Percentiles rank a stretch among this genome's conserved stretches.
Evolutionary conservation across 2,329 filamentous ascomycete species (phyloP).

Genomic region (Lomentospora prolificans): DNA sequence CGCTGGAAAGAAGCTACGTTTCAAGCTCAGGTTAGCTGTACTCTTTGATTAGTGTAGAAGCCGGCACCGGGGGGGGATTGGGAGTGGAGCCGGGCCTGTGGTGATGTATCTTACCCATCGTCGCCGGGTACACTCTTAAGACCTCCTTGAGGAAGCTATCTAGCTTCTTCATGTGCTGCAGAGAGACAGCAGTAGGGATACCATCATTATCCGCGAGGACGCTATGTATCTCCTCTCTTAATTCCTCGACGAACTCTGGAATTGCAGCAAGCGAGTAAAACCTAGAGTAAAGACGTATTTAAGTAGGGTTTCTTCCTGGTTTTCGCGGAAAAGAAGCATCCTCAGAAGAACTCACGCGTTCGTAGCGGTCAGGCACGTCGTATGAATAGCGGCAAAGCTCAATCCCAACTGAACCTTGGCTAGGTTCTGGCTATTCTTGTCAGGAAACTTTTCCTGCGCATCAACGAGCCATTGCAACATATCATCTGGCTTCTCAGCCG

Average conservation of each 20-base stretch:
- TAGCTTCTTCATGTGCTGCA: slow-evolving; percentile 28
- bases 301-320: not conserved
- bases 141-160: slow-evolving; percentile 30
- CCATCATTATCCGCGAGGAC: slow-evolving; percentile 25
- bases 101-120: not conserved
- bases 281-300: slow-evolving; percentile 8
- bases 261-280: slow-evolving; percentile 40
- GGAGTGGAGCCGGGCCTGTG: not conserved
- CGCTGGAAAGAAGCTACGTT: not conserved
- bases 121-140: slow-evolving; percentile 20
- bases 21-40: not conserved
- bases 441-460: slow-evolving; percentile 22
- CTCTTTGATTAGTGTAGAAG: too few relatives aligned
- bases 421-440: slow-evolving; percentile 23
- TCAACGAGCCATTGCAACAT: slow-evolving; percentile 38
- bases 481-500: slow-evolving; percentile 28
- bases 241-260: slow-evolving; percentile 37
- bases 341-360: slow-evolving; percentile 26
- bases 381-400: slow-evolving; percentile 41
- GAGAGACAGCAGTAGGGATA: slow-evolving; percentile 22
- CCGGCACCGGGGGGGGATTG: not conserved
- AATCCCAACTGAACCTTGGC: slow-evolving; percentile 31
- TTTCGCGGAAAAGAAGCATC: not conserved
- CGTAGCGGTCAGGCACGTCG: slow-evolving; percentile 33
- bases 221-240: slow-evolving; percentile 39